Base-by-base conservation (phyloP, 441 rosid species). In the Populus hybrid region DNA sequence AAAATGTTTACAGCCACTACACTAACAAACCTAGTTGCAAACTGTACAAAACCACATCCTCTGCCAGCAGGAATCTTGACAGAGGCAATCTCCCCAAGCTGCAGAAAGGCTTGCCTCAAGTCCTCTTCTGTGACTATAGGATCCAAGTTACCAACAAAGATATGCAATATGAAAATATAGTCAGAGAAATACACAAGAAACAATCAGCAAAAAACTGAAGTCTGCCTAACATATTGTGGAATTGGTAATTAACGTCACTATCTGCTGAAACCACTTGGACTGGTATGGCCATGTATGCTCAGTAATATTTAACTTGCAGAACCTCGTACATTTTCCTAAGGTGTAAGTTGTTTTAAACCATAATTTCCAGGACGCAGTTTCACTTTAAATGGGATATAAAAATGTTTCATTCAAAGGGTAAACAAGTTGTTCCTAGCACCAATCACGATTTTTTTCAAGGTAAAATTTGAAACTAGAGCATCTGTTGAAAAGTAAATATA, bases 41-140 rank as follows among this genome's bases (percentile, higher is more conserved):
- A 91, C 72, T 93, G 98, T 70, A 95, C 87, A 87, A 86, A 95
- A 59, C 97, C 97, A 68, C 97, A 93, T 79, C 95, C 98, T 83
- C 87, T 92, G 59, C 92, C 89, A 24, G 76, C 87, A 79, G 94
- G 98, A 91, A 95, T 92, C 82, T 93, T 92, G 78, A 88, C 91
- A 82, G 83, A 88, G 14, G 85, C 69, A 73, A 95, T 88, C 71
- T 95, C 97, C 78, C 99, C 98, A 68, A 88, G 87, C 69, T 89
- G 90, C 6, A 79, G 79, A 85, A 95, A 91, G 23, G 86, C 82
- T 76, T 92, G 91, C 89, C 86, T 91, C 88, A 95, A 75, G 74
- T 95, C 94, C 78, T 92, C 98, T 85, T 95, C 97, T 2, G 94
- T 84, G 82, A 86, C 87, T 84, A 88, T 91, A 64, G 91, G 93